Conservation (phyloP, 1,284 basidiomycete genomes). For the Naganishia cerealis region DNA sequence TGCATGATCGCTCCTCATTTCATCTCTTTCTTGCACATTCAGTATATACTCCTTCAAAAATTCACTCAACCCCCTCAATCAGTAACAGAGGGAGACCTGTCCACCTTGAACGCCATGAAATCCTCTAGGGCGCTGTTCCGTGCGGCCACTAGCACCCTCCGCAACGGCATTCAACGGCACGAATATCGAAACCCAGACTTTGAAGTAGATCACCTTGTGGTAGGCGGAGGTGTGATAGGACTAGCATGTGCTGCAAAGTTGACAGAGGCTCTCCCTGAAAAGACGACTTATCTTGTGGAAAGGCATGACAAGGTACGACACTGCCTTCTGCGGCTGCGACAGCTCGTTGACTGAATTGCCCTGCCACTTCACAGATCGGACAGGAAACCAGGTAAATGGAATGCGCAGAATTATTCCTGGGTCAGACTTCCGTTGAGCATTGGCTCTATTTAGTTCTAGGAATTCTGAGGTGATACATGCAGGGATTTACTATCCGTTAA, state of each 20-base stretch:
- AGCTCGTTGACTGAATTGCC: background rate
- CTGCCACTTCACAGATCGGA: constrained; percentile 54
- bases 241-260: constrained; percentile 79
- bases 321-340: background rate
- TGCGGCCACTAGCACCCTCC: background rate
- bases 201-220: constrained; percentile 80
- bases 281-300: constrained; percentile 82
- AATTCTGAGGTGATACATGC: constrained; percentile 97
- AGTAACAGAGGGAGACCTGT: background rate
- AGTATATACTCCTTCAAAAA: background rate
- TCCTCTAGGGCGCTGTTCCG: background rate
- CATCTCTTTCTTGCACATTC: background rate
- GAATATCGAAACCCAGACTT: constrained; percentile 62
- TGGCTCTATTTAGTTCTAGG: constrained; percentile 64
- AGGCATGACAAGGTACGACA: constrained; percentile 61
- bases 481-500: constrained; percentile 71
- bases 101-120: background rate
- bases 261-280: constrained; percentile 65
- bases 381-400: constrained; percentile 75
- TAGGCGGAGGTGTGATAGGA: constrained; percentile 92
- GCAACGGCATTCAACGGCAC: constrained; percentile 14
- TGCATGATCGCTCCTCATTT: background rate
- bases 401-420: background rate
- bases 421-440: background rate
- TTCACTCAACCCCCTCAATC: background rate